A percentile compares a stretch with the other conserved stretches of the same genome.
Conservation (phyloP, 2,329 filamentous ascomycete species). For the Dendryphion nanum region DNA sequence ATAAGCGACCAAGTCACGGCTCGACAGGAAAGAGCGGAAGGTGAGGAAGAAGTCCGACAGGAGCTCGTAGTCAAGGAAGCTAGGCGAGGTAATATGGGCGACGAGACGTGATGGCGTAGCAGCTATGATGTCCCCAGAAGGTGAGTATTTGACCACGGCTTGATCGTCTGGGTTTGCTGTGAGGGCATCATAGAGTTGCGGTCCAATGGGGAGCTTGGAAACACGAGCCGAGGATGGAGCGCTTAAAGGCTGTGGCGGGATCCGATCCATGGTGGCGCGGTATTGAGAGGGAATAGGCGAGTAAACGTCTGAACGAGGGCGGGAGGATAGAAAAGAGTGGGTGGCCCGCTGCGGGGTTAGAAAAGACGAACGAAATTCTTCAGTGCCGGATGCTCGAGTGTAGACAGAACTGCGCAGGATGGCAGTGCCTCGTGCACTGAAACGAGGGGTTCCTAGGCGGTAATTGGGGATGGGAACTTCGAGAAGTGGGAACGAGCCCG, state of each 20-base stretch:
- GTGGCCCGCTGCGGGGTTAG: slow-evolving; percentile 43
- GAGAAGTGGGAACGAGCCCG: slow-evolving; percentile 55
- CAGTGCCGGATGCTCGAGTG: slow-evolving; percentile 62
- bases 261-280: slow-evolving; percentile 36
- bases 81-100: slow-evolving; percentile 93
- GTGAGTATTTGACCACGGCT: slow-evolving; percentile 77
- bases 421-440: slow-evolving; percentile 73
- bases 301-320: slow-evolving; percentile 38
- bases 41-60: slow-evolving; percentile 98
- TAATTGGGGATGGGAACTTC: slow-evolving; percentile 81
- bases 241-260: slow-evolving; percentile 30
- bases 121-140: slow-evolving; percentile 74
- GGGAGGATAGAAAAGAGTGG: slow-evolving; percentile 36
- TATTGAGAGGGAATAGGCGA: slow-evolving; percentile 32
- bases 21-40: slow-evolving; percentile 81
- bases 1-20: slow-evolving; percentile 75
- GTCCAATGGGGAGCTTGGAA: slow-evolving; percentile 43
- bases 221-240: slow-evolving; percentile 34
- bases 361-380: slow-evolving; percentile 66
- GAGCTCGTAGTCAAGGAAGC: slow-evolving; percentile 93
- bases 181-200: slow-evolving; percentile 78
- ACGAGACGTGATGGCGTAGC: slow-evolving; percentile 89
- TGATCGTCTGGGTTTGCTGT: slow-evolving; percentile 80
- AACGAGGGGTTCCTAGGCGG: slow-evolving; percentile 76
- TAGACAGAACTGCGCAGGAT: slow-evolving; percentile 80